Percentiles rank a stretch among this genome's conserved stretches.
phyloP scores from a whole-genome alignment of 768 basidiomycete genomes.

The Kwoniella dejecticola region DNA sequence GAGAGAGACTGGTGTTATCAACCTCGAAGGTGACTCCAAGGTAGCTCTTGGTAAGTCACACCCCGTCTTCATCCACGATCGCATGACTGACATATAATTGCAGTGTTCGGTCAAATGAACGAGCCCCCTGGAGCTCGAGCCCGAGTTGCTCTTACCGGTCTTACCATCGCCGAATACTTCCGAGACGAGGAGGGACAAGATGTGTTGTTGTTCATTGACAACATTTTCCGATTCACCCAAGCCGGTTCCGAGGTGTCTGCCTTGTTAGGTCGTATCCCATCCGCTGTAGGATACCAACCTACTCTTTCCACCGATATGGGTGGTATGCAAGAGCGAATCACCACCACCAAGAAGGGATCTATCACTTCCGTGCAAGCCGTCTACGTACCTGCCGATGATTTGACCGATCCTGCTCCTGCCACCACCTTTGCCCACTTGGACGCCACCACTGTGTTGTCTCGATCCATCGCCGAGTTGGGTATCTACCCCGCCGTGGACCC shows the following conservation, averaged over 20 bases:
- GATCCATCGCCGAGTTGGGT: slow-evolving; percentile 79
- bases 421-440: slow-evolving; percentile 99
- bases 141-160: slow-evolving; percentile 98
- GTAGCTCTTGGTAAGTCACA: slow-evolving; percentile 68
- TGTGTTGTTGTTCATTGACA: slow-evolving; percentile 99
- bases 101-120: slow-evolving; percentile 99
- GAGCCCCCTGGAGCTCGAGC: slow-evolving; percentile 99
- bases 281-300: slow-evolving; percentile 99
- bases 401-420: slow-evolving; percentile 99
- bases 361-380: slow-evolving; percentile 99
- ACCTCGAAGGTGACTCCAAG: slow-evolving; percentile 99
- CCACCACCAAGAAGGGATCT: slow-evolving; percentile 99
- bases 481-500: slow-evolving; percentile 99
- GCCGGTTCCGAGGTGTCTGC: slow-evolving; percentile 99
- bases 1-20: slow-evolving; percentile 99
- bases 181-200: slow-evolving; percentile 99
- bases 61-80: slow-evolving; percentile 11
- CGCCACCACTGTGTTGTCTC: slow-evolving; percentile 98
- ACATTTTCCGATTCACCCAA: slow-evolving; percentile 99
- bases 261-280: slow-evolving; percentile 98
- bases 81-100: slow-evolving; percentile 3
- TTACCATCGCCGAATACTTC: slow-evolving; percentile 99
- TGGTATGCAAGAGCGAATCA: slow-evolving; percentile 99
- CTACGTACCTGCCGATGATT: slow-evolving; percentile 99
- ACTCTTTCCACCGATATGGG: slow-evolving; percentile 99